Conservation (phyloP, 768 basidiomycete species). For the Rhizopogon vesiculosus region DNA sequence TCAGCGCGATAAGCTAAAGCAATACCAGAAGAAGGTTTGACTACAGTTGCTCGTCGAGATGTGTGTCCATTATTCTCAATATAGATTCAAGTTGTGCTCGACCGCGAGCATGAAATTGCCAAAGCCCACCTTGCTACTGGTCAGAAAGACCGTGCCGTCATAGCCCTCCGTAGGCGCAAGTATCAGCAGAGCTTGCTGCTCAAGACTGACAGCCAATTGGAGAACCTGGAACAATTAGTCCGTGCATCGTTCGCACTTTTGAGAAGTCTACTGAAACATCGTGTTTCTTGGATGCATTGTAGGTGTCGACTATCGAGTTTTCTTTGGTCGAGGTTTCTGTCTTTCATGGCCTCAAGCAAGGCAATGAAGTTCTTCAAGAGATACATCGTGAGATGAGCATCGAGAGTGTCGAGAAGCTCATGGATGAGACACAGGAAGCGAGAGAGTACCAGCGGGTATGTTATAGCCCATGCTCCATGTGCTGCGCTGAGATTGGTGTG, state of each 20-base stretch:
- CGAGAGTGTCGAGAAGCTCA: conserved; percentile 88
- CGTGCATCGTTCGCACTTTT: conserved; percentile 18
- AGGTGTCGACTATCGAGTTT: conserved; percentile 98
- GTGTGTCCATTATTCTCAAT: not conserved
- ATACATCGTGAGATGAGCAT: conserved; percentile 92
- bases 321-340: conserved; percentile 92
- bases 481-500: not conserved
- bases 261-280: not conserved
- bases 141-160: conserved; percentile 81
- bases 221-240: conserved; percentile 85
- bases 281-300: not conserved
- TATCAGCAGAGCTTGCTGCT: conserved; percentile 85
- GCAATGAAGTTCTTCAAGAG: conserved; percentile 88
- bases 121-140: conserved; percentile 75
- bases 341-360: conserved; percentile 87
- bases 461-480: not conserved
- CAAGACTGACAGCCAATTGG: conserved; percentile 89
- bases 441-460: conserved; percentile 84
- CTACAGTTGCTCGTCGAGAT: not conserved
- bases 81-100: conserved; percentile 83
- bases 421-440: conserved; percentile 92
- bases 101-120: conserved; percentile 87
- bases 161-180: conserved; percentile 86
- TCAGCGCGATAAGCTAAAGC: conserved; percentile 91
- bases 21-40: conserved; percentile 90